Conservation (phyloP, 768 basidiomycete genomes). For the Pleurotus pulmonarius region DNA sequence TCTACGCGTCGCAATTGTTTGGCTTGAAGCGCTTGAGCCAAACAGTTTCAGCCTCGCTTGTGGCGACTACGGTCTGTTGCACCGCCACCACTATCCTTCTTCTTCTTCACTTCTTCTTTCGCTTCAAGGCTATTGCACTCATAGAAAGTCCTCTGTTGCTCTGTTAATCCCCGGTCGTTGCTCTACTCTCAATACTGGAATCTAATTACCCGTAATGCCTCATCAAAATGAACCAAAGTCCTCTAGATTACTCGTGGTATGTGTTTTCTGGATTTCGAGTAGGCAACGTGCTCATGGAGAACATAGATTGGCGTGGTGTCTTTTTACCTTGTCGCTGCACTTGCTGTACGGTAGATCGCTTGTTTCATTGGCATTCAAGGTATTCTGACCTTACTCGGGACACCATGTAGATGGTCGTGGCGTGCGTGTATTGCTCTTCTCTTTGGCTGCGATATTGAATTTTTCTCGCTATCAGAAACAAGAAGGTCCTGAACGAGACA, state of each 20-base stretch:
- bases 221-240: slow-evolving; percentile 10
- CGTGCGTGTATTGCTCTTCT: slow-evolving; percentile 39
- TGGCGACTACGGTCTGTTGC: too few relatives aligned
- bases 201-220: slow-evolving; percentile 9
- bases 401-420: slow-evolving; percentile 80
- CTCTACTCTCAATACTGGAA: too few relatives aligned
- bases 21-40: too few relatives aligned
- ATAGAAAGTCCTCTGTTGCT: too few relatives aligned
- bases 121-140: too few relatives aligned
- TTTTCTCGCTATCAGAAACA: slow-evolving; percentile 51
- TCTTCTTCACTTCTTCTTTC: too few relatives aligned
- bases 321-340: slow-evolving; percentile 87
- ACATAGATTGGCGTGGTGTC: slow-evolving; percentile 66
- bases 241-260: slow-evolving; percentile 13
- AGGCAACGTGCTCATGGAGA: slow-evolving; percentile 14
- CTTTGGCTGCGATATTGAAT: background rate
- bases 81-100: too few relatives aligned
- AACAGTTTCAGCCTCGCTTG: too few relatives aligned
- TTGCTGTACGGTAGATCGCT: slow-evolving; percentile 55
- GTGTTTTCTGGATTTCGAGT: slow-evolving; percentile 25
- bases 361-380: background rate
- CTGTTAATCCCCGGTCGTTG: too few relatives aligned
- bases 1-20: too few relatives aligned
- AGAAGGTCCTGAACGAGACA: slow-evolving; percentile 85
- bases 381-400: background rate